phyloP scores from a whole-genome alignment of 2,329 filamentous ascomycete species.

The Fusarium redolens region DNA sequence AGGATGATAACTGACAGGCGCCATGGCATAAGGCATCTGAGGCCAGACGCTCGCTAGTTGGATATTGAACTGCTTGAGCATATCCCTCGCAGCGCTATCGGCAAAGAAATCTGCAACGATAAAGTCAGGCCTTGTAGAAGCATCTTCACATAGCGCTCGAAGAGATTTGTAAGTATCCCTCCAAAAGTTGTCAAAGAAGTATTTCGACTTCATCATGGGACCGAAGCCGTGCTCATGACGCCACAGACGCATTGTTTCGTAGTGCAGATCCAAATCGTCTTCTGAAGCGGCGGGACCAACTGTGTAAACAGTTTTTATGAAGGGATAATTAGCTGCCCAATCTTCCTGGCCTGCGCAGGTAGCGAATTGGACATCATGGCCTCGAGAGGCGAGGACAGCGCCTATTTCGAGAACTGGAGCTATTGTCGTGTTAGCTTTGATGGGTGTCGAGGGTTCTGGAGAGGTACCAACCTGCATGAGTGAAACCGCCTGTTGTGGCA shows the following conservation, averaged over 20 bases:
- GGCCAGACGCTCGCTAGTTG: slow-evolving; percentile 55
- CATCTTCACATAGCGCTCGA: slow-evolving; percentile 24
- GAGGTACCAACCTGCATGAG: slow-evolving; percentile 48
- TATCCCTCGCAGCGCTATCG: slow-evolving; percentile 55
- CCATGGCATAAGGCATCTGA: slow-evolving; percentile 55
- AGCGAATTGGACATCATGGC: slow-evolving; percentile 53
- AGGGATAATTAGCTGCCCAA: slow-evolving; percentile 48
- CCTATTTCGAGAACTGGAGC: slow-evolving; percentile 53
- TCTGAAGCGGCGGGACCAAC: slow-evolving; percentile 47
- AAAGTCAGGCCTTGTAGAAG: slow-evolving; percentile 49
- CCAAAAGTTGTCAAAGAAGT: slow-evolving; percentile 54
- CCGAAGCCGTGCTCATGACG: slow-evolving; percentile 48
- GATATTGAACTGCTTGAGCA: slow-evolving; percentile 51
- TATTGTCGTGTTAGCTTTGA: slow-evolving; percentile 20
- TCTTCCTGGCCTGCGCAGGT: slow-evolving; percentile 52
- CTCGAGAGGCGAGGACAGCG: slow-evolving; percentile 47
- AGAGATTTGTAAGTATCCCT: slow-evolving; percentile 43
- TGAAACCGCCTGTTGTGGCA: slow-evolving; percentile 52
- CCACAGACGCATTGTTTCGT: slow-evolving; percentile 50
- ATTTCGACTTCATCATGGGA: slow-evolving; percentile 50
- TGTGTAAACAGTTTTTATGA: slow-evolving; percentile 48
- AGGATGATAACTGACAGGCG: slow-evolving; percentile 53
- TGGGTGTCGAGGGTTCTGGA: background rate
- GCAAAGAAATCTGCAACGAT: slow-evolving; percentile 59
- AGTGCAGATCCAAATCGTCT: slow-evolving; percentile 48